phyloP scores from a whole-genome alignment of 306 rosid species.

The Rubus parviflorus region DNA sequence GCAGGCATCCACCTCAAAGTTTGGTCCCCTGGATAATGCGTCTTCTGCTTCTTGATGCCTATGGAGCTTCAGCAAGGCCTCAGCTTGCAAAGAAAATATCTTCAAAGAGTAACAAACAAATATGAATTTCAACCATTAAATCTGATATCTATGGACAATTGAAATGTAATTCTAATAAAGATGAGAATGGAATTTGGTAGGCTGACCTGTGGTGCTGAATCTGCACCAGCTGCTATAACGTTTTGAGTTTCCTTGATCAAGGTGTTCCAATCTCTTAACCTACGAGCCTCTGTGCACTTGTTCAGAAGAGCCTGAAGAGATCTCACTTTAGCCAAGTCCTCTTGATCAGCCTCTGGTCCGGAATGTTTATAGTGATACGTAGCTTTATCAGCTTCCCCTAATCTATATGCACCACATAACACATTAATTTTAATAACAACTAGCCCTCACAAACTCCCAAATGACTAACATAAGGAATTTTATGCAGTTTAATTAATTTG shows the following conservation, averaged over 20 bases:
- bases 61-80: constrained; percentile 71
- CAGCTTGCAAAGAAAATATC: constrained; percentile 83
- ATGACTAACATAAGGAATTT: not conserved
- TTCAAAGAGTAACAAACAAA: constrained; percentile 24
- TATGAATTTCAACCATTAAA: not conserved
- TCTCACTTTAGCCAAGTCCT: constrained; percentile 67
- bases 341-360: constrained; percentile 80
- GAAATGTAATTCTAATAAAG: not conserved
- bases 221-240: constrained; percentile 59
- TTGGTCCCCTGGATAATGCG: constrained; percentile 60
- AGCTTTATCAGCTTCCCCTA: constrained; percentile 82
- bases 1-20: constrained; percentile 60
- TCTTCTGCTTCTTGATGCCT: constrained; percentile 79
- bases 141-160: not conserved
- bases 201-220: constrained; percentile 78
- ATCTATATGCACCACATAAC: constrained; percentile 34
- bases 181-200: not conserved
- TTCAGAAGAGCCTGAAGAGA: constrained; percentile 54
- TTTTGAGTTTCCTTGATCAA: constrained; percentile 44
- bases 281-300: constrained; percentile 76
- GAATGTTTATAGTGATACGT: constrained; percentile 71
- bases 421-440: not conserved
- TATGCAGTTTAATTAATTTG: not conserved
- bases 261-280: constrained; percentile 80
- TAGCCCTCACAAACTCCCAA: not conserved